phyloP scores from a whole-genome alignment of 805 yeast genomes.

The Candida endomychidarum region DNA sequence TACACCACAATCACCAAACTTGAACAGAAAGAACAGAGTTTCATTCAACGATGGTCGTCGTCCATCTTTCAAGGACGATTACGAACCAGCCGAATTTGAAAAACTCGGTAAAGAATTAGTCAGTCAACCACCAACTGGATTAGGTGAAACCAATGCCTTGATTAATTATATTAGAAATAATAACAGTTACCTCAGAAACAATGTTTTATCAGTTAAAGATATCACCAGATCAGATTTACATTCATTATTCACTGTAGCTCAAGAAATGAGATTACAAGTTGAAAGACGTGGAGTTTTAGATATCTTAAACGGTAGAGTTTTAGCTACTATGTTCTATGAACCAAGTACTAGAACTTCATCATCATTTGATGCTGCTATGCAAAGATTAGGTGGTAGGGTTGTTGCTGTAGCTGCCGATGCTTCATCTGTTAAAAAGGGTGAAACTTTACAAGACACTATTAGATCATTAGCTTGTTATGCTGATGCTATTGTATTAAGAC shows the following conservation, averaged over 20 bases:
- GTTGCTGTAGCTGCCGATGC: constrained; percentile 80
- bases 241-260: constrained; percentile 92
- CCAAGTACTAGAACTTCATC: constrained; percentile 97
- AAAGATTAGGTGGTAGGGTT: constrained; percentile 97
- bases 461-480: constrained; percentile 93
- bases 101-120: constrained; percentile 65
- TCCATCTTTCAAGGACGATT: constrained; percentile 40
- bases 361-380: constrained; percentile 99
- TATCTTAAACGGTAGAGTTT: constrained; percentile 81
- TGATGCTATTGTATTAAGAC: constrained; percentile 96
- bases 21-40: constrained; percentile 36
- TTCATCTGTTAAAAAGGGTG: constrained; percentile 98
- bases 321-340: constrained; percentile 95
- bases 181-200: constrained; percentile 88
- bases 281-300: constrained; percentile 95
- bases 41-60: constrained; percentile 38
- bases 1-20: constrained; percentile 39
- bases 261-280: constrained; percentile 95
- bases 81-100: constrained; percentile 46
- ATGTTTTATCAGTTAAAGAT: constrained; percentile 85
- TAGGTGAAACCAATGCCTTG: constrained; percentile 78
- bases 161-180: constrained; percentile 72
- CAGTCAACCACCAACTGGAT: constrained; percentile 69
- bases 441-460: constrained; percentile 94
- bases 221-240: constrained; percentile 88